Percentiles rank a stretch among this genome's conserved stretches.
phyloP scores from a whole-genome alignment of 192 early-diverging fungal species.

The Coemansia sp. region DNA sequence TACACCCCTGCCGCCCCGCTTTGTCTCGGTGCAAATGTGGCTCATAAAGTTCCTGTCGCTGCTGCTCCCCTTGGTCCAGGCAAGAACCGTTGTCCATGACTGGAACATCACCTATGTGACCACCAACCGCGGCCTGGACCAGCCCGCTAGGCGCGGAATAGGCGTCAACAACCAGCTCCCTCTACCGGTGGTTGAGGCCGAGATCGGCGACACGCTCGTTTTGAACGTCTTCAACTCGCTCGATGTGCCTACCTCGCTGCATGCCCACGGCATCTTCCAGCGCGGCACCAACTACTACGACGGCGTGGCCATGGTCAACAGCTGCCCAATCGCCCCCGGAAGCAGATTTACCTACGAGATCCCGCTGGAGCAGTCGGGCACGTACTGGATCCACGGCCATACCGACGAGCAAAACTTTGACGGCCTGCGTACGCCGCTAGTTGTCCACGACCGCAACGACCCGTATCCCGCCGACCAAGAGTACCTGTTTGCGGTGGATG shows the following conservation, averaged over 20 bases:
- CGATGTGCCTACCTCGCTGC: constrained; percentile 58
- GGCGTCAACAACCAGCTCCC: constrained; percentile 25
- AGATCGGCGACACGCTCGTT: constrained; percentile 22
- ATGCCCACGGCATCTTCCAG: constrained; percentile 74
- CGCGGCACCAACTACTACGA: constrained; percentile 62
- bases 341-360: constrained; percentile 64
- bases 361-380: constrained; percentile 62
- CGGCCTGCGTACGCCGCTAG: constrained; percentile 65
- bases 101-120: constrained; percentile 28
- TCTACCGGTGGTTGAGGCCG: constrained; percentile 19
- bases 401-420: constrained; percentile 68
- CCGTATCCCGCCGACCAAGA: constrained; percentile 60
- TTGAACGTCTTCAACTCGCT: constrained; percentile 53
- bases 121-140: constrained; percentile 24
- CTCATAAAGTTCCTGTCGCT: no score
- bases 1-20: no score
- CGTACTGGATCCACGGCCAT: constrained; percentile 81
- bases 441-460: constrained; percentile 55
- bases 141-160: constrained; percentile 15
- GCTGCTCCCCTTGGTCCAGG: constrained; percentile 42
- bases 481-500: constrained; percentile 56
- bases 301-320: constrained; percentile 60
- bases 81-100: constrained; percentile 19
- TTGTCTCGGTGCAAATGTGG: no score
- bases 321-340: constrained; percentile 67